Base-by-base conservation (phyloP, 768 basidiomycete genomes). In the Amanita pallidorosea region DNA sequence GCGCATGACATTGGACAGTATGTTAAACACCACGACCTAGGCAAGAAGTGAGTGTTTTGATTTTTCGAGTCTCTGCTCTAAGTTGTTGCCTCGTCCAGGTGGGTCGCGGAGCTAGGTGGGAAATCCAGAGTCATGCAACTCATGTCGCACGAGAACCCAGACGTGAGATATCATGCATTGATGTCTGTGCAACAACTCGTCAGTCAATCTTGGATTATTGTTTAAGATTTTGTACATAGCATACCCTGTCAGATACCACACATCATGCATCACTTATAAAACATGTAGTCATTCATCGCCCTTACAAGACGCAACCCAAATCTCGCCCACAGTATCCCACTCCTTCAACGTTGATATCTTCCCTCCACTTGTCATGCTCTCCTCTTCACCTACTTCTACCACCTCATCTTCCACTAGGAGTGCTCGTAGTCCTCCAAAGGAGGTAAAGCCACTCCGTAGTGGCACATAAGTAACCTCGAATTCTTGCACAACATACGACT, bases 1-100 rank as follows among this genome's bases (percentile, higher is more conserved):
- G 83, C 83, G 2, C 89, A 93, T 61, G 96, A 99, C 65, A 65
- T 98, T 15, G 95, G 93, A 3, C 88, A 94, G 62, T 98, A 93
- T 61, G 85, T 97, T 54, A 93, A 88, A 62, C 84, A 89, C 64
- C 87, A 80, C 55, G 93, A 97, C 52, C 76, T 82, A 46, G 94
- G 93, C 20, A 95, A 95, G 72, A 91, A 83, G 95, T 96, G 57
- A 55, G 85, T 62, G 2, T 29, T 13, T 27, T 18, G 41, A 36
- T 20, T 3, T 7, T 43, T 15, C 25, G 29, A 41, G 47, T 20
- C 13, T 23, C 52, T 55, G 37, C 47, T 47, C 8, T 48, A 45
- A 27, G 51, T 37, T 43, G 18, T 13, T 37, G 40, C 7, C 0
- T 45, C 33, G 31, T 27, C 35, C 58, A 94, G 92, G 61, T 68